phyloP scores from a whole-genome alignment of 495 filamentous ascomycete species.

The Astrothelium subdiscretum region DNA sequence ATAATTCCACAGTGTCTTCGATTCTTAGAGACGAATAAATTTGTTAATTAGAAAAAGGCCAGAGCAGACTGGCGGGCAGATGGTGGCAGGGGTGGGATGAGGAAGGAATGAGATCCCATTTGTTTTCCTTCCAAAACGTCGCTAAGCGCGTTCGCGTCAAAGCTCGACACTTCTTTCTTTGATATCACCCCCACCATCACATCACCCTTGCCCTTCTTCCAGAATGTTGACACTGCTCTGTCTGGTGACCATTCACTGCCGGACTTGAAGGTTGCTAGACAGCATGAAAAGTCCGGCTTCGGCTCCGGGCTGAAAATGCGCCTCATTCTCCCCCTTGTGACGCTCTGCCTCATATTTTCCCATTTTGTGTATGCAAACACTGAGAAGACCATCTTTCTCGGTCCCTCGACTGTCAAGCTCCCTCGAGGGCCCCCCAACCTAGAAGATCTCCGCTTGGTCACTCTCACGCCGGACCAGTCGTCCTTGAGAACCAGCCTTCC shows the following conservation, averaged over 20 bases:
- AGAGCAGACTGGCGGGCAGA: neutral
- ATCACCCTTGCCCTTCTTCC: neutral
- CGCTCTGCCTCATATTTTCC: neutral
- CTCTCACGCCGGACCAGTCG: slow-evolving; percentile 45
- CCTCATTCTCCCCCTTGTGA: neutral
- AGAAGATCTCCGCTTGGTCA: slow-evolving; percentile 51
- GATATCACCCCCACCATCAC: neutral
- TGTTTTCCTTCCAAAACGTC: neutral
- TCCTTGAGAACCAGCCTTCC: slow-evolving; percentile 49
- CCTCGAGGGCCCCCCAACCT: slow-evolving; percentile 46
- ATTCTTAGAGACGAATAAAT: neutral
- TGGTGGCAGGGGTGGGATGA: neutral
- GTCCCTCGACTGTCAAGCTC: slow-evolving; percentile 43
- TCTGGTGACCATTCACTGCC: neutral
- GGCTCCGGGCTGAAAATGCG: slow-evolving; percentile 1
- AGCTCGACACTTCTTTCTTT: neutral
- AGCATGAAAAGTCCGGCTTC: neutral
- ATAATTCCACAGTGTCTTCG: neutral
- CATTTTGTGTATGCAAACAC: slow-evolving; percentile 47
- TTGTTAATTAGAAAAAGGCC: neutral
- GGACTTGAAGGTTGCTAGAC: neutral
- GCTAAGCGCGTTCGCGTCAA: slow-evolving; percentile 1
- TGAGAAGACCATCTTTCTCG: slow-evolving; percentile 85
- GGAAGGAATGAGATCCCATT: neutral
- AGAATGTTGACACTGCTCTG: neutral